A percentile compares a stretch with the other conserved stretches of the same genome.
Evolutionary conservation across 2,329 filamentous ascomycete genomes (phyloP).

Genomic region (Botrytis tulipae): DNA sequence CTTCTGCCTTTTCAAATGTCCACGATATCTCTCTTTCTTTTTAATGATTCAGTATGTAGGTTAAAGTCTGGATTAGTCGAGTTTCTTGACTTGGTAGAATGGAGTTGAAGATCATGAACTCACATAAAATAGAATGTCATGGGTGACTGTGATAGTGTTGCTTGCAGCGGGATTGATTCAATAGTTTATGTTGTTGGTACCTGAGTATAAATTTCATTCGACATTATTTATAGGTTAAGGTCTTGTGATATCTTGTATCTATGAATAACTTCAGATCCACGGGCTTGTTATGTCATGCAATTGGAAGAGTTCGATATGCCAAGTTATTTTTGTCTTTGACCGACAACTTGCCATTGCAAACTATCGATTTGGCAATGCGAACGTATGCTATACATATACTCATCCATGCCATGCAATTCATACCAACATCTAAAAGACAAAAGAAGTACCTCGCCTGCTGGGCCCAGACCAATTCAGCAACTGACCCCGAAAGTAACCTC

Average conservation of each 20-base stretch:
- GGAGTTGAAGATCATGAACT: background rate
- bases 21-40: background rate
- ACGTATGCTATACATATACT: constrained; percentile 8
- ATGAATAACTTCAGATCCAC: constrained; percentile 13
- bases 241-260: constrained; percentile 17
- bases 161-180: constrained; percentile 15
- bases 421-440: background rate
- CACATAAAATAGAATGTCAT: background rate
- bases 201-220: background rate
- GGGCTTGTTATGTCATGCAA: background rate
- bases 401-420: background rate
- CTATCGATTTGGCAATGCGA: constrained; percentile 4
- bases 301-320: background rate
- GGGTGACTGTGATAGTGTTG: background rate
- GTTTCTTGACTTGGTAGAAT: background rate
- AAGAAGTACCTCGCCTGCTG: background rate
- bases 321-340: constrained; percentile 14
- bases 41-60: background rate
- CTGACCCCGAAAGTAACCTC: background rate
- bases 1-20: constrained; percentile 1
- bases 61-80: background rate
- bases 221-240: constrained; percentile 14
- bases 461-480: background rate
- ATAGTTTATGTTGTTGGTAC: constrained; percentile 4
- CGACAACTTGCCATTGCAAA: background rate